Base-by-base conservation (phyloP, 2,329 filamentous ascomycete species). In the Hymenoscyphus fructigenus region DNA sequence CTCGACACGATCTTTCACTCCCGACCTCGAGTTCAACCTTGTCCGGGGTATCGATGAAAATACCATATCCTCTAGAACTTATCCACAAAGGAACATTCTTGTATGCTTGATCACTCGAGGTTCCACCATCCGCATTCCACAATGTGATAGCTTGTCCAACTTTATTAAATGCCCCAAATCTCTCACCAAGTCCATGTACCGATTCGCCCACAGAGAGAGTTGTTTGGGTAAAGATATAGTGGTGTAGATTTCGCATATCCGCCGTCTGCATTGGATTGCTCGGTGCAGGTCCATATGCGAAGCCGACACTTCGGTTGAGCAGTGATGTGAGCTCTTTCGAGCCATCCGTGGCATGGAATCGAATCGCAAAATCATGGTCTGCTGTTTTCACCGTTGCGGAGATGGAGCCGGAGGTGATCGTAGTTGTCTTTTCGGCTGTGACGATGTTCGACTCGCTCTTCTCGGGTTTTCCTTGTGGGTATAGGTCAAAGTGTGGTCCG, bases 161-260 rank as follows among this genome's bases (percentile, higher is more conserved):
- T 75, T 91, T 92, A 75, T 91, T 89, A 77, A 90, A 91, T 6
- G 88, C 85, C 0, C 90, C 90, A 73, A 93, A 93, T 15, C 91
- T 82, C 77, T 93, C 90, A 1, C 90, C 91, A 3, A 93, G 82
- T 0, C 91, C 90, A 75, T 91, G 89, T 15, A 93, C 83, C 0
- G 87, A 85, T 76, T 93, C 91, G 32, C 84, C 84, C 0, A 86
- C 83, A 2, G 79, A 77, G 1, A 86, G 77, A 5, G 79, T 81
- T 0, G 83, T 85, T 73, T 85, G 83, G 34, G 83, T 82, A 71
- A 86, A 85, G 69, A 85, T 81, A 74, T 85, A 84, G 73, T 86
- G 84, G 62, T 81, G 77, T 68, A 84, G 79, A 70, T 82, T 76
- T 29, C 78, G 74, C 77, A 86, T 81, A 65, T 87, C 84, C 26